These are phyloP conservation scores for Debaryomycetaceae sp. DNA, from an alignment of 1,139 yeast genomes.

Conservation along the genomic window DNA sequence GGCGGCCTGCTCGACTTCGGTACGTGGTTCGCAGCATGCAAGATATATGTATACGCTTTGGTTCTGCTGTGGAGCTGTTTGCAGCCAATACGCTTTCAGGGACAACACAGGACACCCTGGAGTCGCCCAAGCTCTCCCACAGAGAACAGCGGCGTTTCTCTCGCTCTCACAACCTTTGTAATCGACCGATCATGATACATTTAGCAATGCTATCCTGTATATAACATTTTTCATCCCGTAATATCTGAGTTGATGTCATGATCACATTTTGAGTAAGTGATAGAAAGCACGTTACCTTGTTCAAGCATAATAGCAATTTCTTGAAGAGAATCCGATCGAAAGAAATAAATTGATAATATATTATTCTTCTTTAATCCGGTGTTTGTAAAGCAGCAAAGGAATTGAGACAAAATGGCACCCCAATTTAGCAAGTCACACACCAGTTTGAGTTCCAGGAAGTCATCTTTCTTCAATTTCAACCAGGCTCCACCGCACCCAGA, in stretches of 20 bases:
- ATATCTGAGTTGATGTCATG: neutral
- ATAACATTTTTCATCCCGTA: neutral
- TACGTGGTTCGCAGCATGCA: neutral
- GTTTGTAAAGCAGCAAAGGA: neutral
- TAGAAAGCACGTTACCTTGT: neutral
- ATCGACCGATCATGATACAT: neutral
- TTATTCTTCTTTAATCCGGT: neutral
- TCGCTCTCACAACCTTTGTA: too few relatives aligned
- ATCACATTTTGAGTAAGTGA: neutral
- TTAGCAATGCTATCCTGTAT: neutral
- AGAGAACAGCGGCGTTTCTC: too few relatives aligned
- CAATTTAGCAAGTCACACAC: slow-evolving; percentile 28
- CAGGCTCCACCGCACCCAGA: slow-evolving; percentile 45
- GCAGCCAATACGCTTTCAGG: neutral
- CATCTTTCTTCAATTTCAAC: slow-evolving; percentile 35
- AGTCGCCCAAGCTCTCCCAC: too few relatives aligned
- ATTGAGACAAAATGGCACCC: slow-evolving; percentile 8
- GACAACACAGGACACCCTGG: too few relatives aligned
- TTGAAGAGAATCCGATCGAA: neutral
- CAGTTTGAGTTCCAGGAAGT: slow-evolving; percentile 37
- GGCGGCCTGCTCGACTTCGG: neutral
- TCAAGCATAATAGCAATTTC: neutral
- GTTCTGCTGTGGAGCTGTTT: neutral
- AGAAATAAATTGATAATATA: neutral
- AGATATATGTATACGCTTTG: neutral